Conservation (phyloP, 371 early-diverging fungal genomes). For the Lichtheimia hyalospora region DNA sequence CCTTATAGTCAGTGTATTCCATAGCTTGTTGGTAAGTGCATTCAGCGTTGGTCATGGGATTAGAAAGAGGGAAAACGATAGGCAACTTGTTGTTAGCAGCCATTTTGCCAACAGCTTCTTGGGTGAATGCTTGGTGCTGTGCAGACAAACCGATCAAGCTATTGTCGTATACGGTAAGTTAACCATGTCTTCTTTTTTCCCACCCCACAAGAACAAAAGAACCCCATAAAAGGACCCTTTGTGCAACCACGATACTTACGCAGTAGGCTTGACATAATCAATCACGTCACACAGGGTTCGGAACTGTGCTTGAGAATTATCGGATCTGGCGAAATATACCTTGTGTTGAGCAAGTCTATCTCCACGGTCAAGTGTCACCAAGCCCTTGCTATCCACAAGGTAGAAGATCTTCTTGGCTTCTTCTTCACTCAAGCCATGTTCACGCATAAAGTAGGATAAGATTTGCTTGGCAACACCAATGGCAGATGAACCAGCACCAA, state of each 20-base stretch:
- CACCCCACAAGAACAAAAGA: too few relatives aligned
- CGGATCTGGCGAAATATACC: conserved; percentile 73
- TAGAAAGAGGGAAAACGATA: conserved; percentile 92
- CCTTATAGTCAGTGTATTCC: conserved; percentile 72
- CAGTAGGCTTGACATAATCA: conserved; percentile 75
- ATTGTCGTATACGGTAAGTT: neutral
- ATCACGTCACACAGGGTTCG: conserved; percentile 67
- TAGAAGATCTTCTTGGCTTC: conserved; percentile 78
- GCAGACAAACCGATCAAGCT: conserved; percentile 82
- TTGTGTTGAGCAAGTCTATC: conserved; percentile 84
- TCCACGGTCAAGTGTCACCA: conserved; percentile 81
- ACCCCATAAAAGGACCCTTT: too few relatives aligned
- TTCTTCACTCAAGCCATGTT: conserved; percentile 65
- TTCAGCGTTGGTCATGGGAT: conserved; percentile 85
- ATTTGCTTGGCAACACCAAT: conserved; percentile 89
- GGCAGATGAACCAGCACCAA: conserved; percentile 86
- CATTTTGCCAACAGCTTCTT: conserved; percentile 65
- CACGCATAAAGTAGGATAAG: conserved; percentile 67
- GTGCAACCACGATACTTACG: conserved; percentile 20
- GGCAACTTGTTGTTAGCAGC: conserved; percentile 75
- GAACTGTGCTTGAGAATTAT: conserved; percentile 75
- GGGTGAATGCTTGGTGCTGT: conserved; percentile 69
- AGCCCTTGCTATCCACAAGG: conserved; percentile 84
- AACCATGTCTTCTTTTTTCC: too few relatives aligned
- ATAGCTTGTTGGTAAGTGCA: conserved; percentile 90